These are phyloP conservation scores for Psilocybe azurescens DNA, from an alignment of 768 basidiomycete species.

Conservation along the genomic window DNA sequence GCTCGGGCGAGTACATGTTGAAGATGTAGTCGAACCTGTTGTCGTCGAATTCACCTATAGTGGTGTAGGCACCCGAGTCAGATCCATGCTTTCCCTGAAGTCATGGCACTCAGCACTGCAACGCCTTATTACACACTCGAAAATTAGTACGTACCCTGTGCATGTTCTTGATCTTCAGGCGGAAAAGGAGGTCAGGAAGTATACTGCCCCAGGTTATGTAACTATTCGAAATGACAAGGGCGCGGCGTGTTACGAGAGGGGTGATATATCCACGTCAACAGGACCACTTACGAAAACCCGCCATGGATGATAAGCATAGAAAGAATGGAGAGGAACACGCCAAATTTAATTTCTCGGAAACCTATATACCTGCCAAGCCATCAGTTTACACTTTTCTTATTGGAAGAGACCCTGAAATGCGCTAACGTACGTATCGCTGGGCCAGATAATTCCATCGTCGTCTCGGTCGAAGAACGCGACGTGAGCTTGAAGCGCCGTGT, in stretches of 20 bases:
- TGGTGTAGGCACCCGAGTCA: conserved; percentile 42
- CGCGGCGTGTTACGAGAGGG: background rate
- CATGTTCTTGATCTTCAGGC: conserved; percentile 44
- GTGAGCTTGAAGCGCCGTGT: conserved; percentile 46
- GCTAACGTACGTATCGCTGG: conserved; percentile 45
- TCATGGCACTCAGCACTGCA: background rate
- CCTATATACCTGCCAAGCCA: conserved; percentile 37
- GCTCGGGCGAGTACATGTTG: conserved; percentile 43
- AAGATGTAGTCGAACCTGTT: conserved; percentile 44
- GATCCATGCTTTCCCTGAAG: conserved; percentile 48
- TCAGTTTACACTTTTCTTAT: background rate
- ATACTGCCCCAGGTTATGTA: conserved; percentile 40
- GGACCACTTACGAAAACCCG: conserved; percentile 45
- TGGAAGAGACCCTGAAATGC: background rate
- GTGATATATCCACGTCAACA: background rate
- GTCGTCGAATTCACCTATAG: conserved; percentile 44
- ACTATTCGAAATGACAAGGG: conserved; percentile 19
- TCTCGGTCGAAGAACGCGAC: conserved; percentile 53
- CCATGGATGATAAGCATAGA: conserved; percentile 42
- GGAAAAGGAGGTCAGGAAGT: conserved; percentile 50
- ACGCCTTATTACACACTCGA: background rate
- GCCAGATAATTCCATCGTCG: conserved; percentile 51
- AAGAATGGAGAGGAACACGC: conserved; percentile 39
- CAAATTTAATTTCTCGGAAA: conserved; percentile 43
- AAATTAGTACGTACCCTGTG: conserved; percentile 35